Base-by-base conservation (phyloP, 306 rosid species). In the Quillaja saponaria region DNA sequence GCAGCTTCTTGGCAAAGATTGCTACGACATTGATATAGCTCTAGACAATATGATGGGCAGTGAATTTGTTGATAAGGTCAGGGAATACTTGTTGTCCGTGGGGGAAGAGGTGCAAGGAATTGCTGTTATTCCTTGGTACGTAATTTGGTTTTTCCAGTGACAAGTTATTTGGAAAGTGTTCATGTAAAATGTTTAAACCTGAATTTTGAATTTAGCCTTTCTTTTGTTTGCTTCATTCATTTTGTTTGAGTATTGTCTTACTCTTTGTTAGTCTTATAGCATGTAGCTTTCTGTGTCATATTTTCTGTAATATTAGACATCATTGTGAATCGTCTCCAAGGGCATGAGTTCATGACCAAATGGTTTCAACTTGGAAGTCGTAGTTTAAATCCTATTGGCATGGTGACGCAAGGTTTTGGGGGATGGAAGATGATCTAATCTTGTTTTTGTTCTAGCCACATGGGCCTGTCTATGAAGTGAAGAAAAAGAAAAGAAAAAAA, bases 11-110 rank as follows among this genome's bases (percentile, higher is more conserved):
- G 98, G 95, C 1, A 88, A 83, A 71, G 94, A 86, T 7, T 88
- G 98, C 66, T 81, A 84, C 52, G 98, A 92, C 69, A 92, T 88
- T 63, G 96, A 92, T 58, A 92, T 92, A 10, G 95, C 96, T n/a
- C 69, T 86, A 39, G 95, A 92, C 54, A 66, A 85, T 58, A 92
- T 92, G 96, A 63, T 86, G 88, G 96, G 98, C 13, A 82, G 85
- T 35, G 90, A 86, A 57, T 92, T 92, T 66, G 95, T 82, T 17
- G 85, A 81, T 42, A 86, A 84, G 83, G 94, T 88, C 9, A 81
- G 81, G 58, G 89, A 82, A 53, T 88, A 86, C 67, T 75, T 86
- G 82, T 39, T 84, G 48, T 48, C 87, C 13, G 71, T 81, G 2
- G 95, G 96, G 25, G 96, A 86, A 78, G 84, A 92, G 61, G 95